These are phyloP conservation scores for Ormosia emarginata DNA, from an alignment of 306 rosid species.

Conservation along the genomic window DNA sequence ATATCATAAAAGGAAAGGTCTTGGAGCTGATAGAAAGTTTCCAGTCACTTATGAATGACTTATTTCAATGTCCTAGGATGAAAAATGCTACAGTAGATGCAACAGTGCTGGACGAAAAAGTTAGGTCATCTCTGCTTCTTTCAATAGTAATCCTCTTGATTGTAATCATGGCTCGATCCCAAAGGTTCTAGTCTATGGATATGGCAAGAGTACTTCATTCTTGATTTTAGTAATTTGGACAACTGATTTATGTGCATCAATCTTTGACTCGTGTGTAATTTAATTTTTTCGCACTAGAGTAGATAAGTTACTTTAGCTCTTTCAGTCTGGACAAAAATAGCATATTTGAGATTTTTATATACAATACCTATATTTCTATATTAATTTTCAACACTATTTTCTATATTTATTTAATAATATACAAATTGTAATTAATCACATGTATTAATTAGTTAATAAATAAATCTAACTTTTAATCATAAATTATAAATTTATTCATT, in stretches of 20 bases:
- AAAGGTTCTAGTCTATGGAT: slow-evolving; percentile 1
- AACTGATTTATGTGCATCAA: background rate
- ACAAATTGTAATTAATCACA: too few relatives aligned
- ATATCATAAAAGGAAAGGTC: slow-evolving; percentile 39
- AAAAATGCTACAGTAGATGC: slow-evolving; percentile 11
- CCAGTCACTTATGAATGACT: slow-evolving; percentile 40
- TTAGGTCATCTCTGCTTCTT: slow-evolving; percentile 55
- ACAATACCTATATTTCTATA: too few relatives aligned
- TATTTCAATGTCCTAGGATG: slow-evolving; percentile 28
- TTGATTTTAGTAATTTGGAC: background rate
- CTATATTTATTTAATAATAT: too few relatives aligned
- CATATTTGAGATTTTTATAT: too few relatives aligned
- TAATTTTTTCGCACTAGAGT: too few relatives aligned
- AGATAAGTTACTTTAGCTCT: too few relatives aligned
- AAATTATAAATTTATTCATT: too few relatives aligned
- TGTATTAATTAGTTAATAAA: too few relatives aligned
- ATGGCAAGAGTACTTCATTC: background rate
- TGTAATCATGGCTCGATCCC: slow-evolving; percentile 44
- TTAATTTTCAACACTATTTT: too few relatives aligned
- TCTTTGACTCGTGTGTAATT: too few relatives aligned
- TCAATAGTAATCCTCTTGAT: slow-evolving; percentile 47
- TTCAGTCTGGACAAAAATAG: too few relatives aligned
- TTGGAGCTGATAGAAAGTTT: slow-evolving; percentile 49
- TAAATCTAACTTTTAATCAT: too few relatives aligned
- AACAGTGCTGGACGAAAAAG: slow-evolving; percentile 38